Evolutionary conservation across 306 rosid species (phyloP), one percentile per base, ranked within the genome.

Genomic region (Gastrolobium villosum): DNA sequence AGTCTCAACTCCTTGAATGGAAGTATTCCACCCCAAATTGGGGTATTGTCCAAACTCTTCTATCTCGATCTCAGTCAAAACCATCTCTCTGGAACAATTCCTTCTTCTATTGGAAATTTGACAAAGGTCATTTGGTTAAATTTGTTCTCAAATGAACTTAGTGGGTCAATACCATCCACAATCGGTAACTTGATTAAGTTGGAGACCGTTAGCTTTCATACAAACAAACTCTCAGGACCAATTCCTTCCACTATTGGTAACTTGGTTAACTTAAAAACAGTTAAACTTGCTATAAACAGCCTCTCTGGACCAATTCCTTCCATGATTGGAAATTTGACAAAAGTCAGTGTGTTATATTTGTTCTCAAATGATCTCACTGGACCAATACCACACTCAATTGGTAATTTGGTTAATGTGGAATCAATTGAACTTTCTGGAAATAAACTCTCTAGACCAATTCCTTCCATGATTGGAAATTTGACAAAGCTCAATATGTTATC

Each of bases 11-110:
- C 48, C 0, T 48, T 81, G 2, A 6, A 1, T 50, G 81, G 77
- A 59, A 81, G 5, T 1, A 75, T 81, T 66, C 81, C 77, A 59
- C 9, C 0, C n/a, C 60, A 55, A 5, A 40, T 76, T 41, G 65
- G 56, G 1, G 49, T 39, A 8, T 4, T 81, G 31, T 56, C 76
- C 13, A 67, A 66, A 10, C 75, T 77, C 26, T 43, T 2, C 0
- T 0, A 20, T 32, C 67, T 77, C 31, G 59, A 66, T 67, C 52
- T 77, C 5, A 6, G 55, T 7, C 0, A 6, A 35, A 74, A 74
- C 13, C 0, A 15, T 11, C 45, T 74, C 28, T 41, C 15, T 0
- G 70, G 70, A 9, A 31, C 2, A 3, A 74, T 72, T 43, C 67
- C 66, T 40, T n/a, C 9, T 44, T 59, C 43, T 26, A 74, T 74